Evolutionary conservation across 169 alveolate genomes (phyloP).

Genomic region (Eimeria acervulina): DNA sequence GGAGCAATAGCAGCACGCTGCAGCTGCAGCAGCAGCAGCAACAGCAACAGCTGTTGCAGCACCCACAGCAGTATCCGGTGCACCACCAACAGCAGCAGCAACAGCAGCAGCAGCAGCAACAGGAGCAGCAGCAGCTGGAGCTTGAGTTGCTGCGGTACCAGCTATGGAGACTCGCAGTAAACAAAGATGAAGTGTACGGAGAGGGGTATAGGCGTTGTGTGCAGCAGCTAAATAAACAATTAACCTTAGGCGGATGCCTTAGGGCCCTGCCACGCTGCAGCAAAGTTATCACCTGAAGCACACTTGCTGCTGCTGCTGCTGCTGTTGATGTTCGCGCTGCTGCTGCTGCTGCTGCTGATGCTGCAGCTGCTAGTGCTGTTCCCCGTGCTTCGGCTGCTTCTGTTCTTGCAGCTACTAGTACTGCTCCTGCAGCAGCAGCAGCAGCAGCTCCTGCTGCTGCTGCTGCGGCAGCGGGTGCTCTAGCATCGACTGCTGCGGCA

Average conservation of each 20-base stretch:
- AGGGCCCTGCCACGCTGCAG: not conserved
- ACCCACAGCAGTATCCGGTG: too few relatives aligned
- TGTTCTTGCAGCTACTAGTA: not conserved
- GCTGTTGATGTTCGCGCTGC: not conserved
- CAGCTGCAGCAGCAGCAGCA: constrained; percentile 7
- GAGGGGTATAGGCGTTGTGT: not conserved
- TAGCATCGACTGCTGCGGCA: too few relatives aligned
- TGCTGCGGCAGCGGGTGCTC: too few relatives aligned
- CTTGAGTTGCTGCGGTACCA: constrained; percentile 17
- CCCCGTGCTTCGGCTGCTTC: too few relatives aligned
- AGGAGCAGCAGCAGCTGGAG: not conserved
- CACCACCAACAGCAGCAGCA: constrained; percentile 11
- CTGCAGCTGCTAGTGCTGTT: not conserved
- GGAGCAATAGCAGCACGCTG: constrained; percentile 16
- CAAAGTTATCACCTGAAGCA: not conserved
- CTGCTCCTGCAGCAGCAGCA: not conserved
- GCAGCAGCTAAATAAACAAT: not conserved
- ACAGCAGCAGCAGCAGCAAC: not conserved
- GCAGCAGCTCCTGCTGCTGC: too few relatives aligned
- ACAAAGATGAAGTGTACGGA: not conserved
- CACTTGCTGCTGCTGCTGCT: not conserved
- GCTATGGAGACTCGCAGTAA: constrained; percentile 9
- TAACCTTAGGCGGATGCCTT: not conserved
- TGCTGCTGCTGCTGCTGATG: too few relatives aligned
- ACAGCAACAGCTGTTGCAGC: not conserved